These are phyloP conservation scores for Leptodermis oblonga DNA, from an alignment of 257 asterid genomes.

Conservation along the genomic window DNA sequence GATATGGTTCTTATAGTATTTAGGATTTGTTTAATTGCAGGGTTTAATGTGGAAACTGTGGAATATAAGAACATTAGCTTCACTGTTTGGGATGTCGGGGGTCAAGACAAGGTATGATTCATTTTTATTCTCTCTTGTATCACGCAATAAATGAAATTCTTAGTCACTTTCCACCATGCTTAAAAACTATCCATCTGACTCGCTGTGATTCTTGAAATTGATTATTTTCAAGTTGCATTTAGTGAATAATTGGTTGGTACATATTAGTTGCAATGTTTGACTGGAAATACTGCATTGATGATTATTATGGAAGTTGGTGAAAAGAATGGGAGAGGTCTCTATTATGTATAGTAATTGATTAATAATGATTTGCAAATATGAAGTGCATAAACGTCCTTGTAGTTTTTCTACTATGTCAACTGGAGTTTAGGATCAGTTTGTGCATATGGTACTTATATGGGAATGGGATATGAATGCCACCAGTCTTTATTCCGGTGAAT, in stretches of 20 bases:
- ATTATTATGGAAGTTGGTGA: background rate
- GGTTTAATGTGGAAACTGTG: constrained; percentile 38
- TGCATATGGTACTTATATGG: background rate
- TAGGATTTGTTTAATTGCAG: constrained; percentile 9
- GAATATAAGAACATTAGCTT: constrained; percentile 39
- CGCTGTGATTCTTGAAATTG: background rate
- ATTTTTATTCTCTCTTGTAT: background rate
- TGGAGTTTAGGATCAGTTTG: background rate
- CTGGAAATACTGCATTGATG: background rate
- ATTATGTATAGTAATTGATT: background rate
- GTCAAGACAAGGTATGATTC: constrained; percentile 34
- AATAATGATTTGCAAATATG: background rate
- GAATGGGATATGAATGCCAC: background rate
- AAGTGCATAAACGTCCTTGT: background rate
- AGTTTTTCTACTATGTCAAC: background rate
- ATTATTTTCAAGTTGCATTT: background rate
- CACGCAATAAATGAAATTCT: background rate
- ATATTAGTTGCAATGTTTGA: background rate
- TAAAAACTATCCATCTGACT: background rate
- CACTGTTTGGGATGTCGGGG: constrained; percentile 43
- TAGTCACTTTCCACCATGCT: background rate
- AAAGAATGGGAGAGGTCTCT: background rate
- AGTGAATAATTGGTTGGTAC: background rate
- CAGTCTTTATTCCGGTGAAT: background rate
- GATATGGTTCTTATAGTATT: background rate